Conservation (phyloP, 2,329 filamentous ascomycete species). For the Teratosphaeria pseudoeucalypti region DNA sequence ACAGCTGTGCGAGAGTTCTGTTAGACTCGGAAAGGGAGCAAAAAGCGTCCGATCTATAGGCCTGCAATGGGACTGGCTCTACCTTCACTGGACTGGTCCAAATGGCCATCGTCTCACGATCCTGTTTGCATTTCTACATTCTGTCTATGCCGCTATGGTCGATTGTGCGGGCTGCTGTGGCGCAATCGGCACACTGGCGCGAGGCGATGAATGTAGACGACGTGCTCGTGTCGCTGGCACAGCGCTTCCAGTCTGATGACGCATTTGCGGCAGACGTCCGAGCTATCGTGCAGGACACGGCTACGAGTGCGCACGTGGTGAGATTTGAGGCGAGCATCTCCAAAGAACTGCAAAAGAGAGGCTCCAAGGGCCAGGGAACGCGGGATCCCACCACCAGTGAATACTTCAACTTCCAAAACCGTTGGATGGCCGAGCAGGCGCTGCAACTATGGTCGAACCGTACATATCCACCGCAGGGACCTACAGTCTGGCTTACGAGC, state of each 20-base stretch:
- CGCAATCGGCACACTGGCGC: background rate
- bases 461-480: background rate
- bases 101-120: background rate
- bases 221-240: background rate
- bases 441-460: background rate
- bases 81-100: background rate
- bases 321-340: background rate
- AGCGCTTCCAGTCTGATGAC: background rate
- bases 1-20: background rate
- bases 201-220: background rate
- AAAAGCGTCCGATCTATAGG: background rate
- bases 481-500: background rate
- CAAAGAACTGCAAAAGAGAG: background rate
- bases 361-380: background rate
- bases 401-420: background rate
- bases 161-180: background rate
- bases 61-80: background rate
- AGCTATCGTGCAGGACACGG: background rate
- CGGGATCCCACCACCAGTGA: background rate
- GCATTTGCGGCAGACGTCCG: background rate
- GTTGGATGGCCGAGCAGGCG: background rate
- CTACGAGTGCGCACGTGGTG: background rate
- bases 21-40: background rate
- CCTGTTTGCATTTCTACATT: background rate
- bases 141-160: background rate